phyloP scores from a whole-genome alignment of 495 filamentous ascomycete species.

The Trypethelium eluteriae region DNA sequence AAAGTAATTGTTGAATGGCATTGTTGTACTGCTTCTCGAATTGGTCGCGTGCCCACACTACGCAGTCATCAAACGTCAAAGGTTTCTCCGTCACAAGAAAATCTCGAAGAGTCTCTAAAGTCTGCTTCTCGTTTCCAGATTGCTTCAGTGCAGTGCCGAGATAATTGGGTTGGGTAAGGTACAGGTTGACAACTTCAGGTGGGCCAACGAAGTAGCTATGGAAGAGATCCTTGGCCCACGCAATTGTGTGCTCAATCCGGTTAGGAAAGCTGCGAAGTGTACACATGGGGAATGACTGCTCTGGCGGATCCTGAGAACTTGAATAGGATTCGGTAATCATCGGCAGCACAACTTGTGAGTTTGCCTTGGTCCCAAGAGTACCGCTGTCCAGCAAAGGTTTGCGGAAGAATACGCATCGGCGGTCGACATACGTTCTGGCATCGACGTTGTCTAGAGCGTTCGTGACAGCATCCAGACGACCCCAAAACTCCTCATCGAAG shows the following conservation, averaged over 20 bases:
- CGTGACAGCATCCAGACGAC: slow-evolving; percentile 79
- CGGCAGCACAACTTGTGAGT: slow-evolving; percentile 91
- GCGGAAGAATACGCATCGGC: slow-evolving; percentile 96
- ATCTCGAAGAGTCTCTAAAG: slow-evolving; percentile 79
- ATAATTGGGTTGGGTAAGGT: slow-evolving; percentile 86
- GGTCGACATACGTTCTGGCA: slow-evolving; percentile 92
- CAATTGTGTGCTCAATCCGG: slow-evolving; percentile 97
- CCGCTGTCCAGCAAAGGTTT: slow-evolving; percentile 95
- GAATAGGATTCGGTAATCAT: slow-evolving; percentile 93
- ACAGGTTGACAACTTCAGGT: slow-evolving; percentile 90
- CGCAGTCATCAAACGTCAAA: slow-evolving; percentile 87
- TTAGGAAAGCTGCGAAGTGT: slow-evolving; percentile 97
- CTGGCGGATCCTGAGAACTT: slow-evolving; percentile 94
- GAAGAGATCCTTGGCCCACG: slow-evolving; percentile 94
- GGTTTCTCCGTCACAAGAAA: slow-evolving; percentile 92
- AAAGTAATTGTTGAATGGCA: slow-evolving; percentile 89
- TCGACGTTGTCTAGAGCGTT: slow-evolving; percentile 98
- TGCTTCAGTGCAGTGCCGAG: slow-evolving; percentile 84
- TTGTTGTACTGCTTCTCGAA: slow-evolving; percentile 98
- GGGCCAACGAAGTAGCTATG: slow-evolving; percentile 88
- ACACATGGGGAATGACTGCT: slow-evolving; percentile 98
- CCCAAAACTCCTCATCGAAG: slow-evolving; percentile 95
- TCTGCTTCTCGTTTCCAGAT: slow-evolving; percentile 92
- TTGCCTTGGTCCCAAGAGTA: slow-evolving; percentile 96
- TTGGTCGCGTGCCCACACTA: slow-evolving; percentile 83